Base-by-base conservation (phyloP, 2,329 filamentous ascomycete species). In the Xylariaceae sp. region DNA sequence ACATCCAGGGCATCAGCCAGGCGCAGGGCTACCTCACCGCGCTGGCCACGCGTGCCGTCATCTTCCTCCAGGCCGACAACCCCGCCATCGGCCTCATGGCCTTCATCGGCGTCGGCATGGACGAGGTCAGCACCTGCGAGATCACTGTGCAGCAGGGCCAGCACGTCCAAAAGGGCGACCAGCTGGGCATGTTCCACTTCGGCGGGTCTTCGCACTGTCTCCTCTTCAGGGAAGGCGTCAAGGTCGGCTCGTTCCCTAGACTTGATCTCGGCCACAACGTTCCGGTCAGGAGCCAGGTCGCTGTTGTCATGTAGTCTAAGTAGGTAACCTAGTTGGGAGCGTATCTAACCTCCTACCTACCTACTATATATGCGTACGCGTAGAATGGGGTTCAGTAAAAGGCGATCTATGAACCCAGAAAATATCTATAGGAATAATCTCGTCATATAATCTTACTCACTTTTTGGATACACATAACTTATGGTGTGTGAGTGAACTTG, bases 151-250 rank as follows among this genome's bases (percentile, higher is more conserved):
- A 69, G 13, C 74, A 80, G 53, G 83, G 81, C 0, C 71, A 87
- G 55, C 69, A 71, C 36, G 55, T 88, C 12, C 67, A 67, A 36
- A 88, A 87, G 67, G 85, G 85, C 1, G 74, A 87, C 4, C 65
- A 87, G 63, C 67, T 80, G 27, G 84, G 84, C 29, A 87, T 86
- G 82, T 88, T 88, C 61, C 84, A 88, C 55, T 88, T 82, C 56
- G 84, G 84, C n/a, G 84, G 85, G 0, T 81, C 74, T 5, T 78
- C 77, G 1, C 78, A 85, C 55, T 85, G 80, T 50, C 54, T 88
- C 50, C 54, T 88, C 3, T 87, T 88, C 62, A 62, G 74, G 17
- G 68, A 73, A 46, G 71, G 66, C 0, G 73, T 81, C 21, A 63
- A 68, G 38, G 43, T 78, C 8, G 51, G 54, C 1, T 43, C 38